Evolutionary conservation across 495 filamentous ascomycete genomes (phyloP), one percentile per base, ranked within the genome.

Genomic region (Stereocaulon alpinum): DNA sequence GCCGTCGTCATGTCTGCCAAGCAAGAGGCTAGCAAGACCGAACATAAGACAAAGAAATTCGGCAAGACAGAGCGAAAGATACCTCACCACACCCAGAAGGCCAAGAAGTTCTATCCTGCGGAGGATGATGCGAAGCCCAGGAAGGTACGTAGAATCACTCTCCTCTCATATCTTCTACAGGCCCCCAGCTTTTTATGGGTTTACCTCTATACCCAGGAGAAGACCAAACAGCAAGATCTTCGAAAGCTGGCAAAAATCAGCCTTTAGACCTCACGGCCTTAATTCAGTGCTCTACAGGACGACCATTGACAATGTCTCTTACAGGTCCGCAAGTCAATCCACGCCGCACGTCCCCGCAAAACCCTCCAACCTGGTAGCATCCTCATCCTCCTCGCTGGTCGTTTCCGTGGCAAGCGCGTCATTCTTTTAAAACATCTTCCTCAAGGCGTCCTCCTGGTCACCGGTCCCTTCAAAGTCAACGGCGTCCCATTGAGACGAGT

Each of bases 351-450:
- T 73, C 80, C 88, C 65, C 91, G 94, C 67, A 75, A 85, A 67
- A 85, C 86, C 63, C 91, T 99, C 69, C 79, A 85, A 72, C 94
- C 93, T 73, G 94, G 94, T 74, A 86, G 89, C 72, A 80, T 97
- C 70, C 85, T 99, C 70, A 97, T 99, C 76, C 88, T 99, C 73
- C 89, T 99, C 70, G 93, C 94, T 76, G 94, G 94, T 69, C 93
- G 94, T 72, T 99, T 97, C 88, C 93, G 94, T 69, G 94, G 94
- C 81, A 97, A 96, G 88, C 94, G 94, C 73, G 94, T 99, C 70
- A 80, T 99, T 72, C 91, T 96, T 75, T 88, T 99, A 74, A 97
- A 96, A 83, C 80, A 85, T 78, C 90, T 99, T 72, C 77, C 86
- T 69, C 87, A 96, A 80, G 94, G 94, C 76, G 88, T 96, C 63